These are phyloP conservation scores for Magnolia kwangsiensis DNA, from an alignment of 164 flowering plant species.

Conservation along the genomic window DNA sequence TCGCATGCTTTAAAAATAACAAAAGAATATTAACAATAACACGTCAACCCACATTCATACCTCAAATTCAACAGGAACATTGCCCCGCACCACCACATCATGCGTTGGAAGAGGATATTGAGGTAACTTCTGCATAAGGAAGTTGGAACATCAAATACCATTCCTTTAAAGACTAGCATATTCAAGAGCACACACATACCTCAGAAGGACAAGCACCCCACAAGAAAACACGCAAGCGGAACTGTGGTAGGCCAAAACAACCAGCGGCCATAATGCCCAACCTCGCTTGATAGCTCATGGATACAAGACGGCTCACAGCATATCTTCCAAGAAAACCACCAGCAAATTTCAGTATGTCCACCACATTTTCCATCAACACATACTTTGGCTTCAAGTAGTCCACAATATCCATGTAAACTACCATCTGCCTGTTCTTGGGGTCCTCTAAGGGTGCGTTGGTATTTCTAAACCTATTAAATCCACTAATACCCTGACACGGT, in stretches of 20 bases:
- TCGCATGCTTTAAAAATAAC: too few species aligned
- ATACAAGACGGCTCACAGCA: constrained; percentile 60
- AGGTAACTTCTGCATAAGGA: constrained; percentile 53
- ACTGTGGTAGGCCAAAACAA: constrained; percentile 80
- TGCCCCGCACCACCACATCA: constrained; percentile 55
- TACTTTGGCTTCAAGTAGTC: constrained; percentile 61
- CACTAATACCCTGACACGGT: constrained; percentile 94
- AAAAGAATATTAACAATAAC: not conserved
- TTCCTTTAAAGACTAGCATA: not conserved
- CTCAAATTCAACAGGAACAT: constrained; percentile 57
- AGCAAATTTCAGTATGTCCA: constrained; percentile 62
- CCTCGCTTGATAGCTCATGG: constrained; percentile 65
- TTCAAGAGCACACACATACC: constrained; percentile 20
- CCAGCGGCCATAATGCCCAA: constrained; percentile 91
- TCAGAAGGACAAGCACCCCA: constrained; percentile 80
- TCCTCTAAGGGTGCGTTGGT: constrained; percentile 50
- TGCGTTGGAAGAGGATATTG: constrained; percentile 83
- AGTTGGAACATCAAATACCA: not conserved
- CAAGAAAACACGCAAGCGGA: constrained; percentile 69
- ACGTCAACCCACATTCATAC: constrained; percentile 24
- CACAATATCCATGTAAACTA: constrained; percentile 74
- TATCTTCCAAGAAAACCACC: constrained; percentile 62
- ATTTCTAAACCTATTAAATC: constrained; percentile 76
- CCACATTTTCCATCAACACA: constrained; percentile 90
- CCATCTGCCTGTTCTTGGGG: constrained; percentile 60